Evolutionary conservation across 345 rosid species (phyloP), one percentile per base, ranked within the genome.

Genomic region (Abelmoschus esculentus): DNA sequence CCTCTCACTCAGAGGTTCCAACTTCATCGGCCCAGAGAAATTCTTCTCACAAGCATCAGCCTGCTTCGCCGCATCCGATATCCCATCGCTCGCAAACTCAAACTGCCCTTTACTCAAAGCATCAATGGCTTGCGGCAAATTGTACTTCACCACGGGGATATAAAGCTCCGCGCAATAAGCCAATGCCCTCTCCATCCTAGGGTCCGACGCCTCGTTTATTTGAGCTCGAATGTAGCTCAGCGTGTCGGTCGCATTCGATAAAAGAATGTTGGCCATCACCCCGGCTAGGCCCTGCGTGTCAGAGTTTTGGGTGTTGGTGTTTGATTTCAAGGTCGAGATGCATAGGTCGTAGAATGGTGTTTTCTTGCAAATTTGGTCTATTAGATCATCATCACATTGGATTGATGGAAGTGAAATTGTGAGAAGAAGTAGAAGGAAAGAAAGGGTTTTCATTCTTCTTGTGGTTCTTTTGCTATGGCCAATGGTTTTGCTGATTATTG

Each of bases 161-260:
- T 93, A 91, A 29, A 93, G 54, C 67, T 93, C 96, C 0, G 95
- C 95, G 12, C 98, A 93, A 2, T 84, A 68, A 17, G 93, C 98
- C 74, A 93, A 61, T 0, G 85, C 86, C 12, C 86, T 77, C 83
- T 93, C 91, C 10, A 61, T 73, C 57, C 61, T 78, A 3, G 92
- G 91, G 62, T 89, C 92, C 15, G 80, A 57, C 3, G 76, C 69
- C 19, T 74, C 77, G 66, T 71, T 84, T 32, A 89, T 79, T 26
- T 78, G 75, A 3, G 72, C 75, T 61, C 83, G 78, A 22, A 88
- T 87, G 78, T 75, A 86, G 4, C 56, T 76, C 61, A 91, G 70
- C 0, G 89, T 83, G 72, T 91, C 84, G 0, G 91, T 85, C 12
- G 90, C 82, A 53, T 91, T 85, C 0, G 85, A 78, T 11, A 91